Base-by-base conservation (phyloP, 2,329 filamentous ascomycete genomes). In the Pezicula neosporulosa region DNA sequence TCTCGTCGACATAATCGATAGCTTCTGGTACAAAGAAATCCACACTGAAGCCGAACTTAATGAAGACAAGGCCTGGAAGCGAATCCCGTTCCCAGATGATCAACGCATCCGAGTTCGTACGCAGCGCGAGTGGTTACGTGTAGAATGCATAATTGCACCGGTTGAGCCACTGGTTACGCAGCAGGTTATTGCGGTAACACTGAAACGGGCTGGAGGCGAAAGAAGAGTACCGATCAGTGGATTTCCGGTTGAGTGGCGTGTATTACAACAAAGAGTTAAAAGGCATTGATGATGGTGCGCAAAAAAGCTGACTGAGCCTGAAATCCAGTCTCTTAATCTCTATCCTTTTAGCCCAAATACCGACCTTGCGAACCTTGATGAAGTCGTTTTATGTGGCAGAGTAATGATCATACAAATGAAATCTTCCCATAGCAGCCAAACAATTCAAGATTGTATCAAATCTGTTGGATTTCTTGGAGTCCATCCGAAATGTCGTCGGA, bases 171-270 rank as follows among this genome's bases (percentile, higher is more conserved):
- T 33, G 7, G 15, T 35, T 35, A 49, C 8, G 7, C 16, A 39
- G 28, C 38, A 44, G 19, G 48, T 49, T 1, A 15, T 49, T 7
- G 48, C 48, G 19, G 19, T 49, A 7, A 49, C 37, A 24, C 18
- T 49, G 15, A 49, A 44, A 36, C 18, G 42, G 39, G 27, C 10
- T 5, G 35, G 35, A 15, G 15, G 19, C 18, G 39, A 49, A n/a
- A 44, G 36, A 27, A 49, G 44, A 16, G 35, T 49, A n/a, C 24
- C 48, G 3, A 49, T 49, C 21, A 49, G 48, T 19, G 48, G 48
- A 3, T 49, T 49, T 33, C 48, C 48, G 16, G 35, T 37, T 37
- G 13, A 37, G 35, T 37, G 35, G 35, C 13, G 16, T 37, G 16
- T 37, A 8, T 9, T 37, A 16, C 35, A 37, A 4, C 35, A 37